Conservation (phyloP, 2,329 filamentous ascomycete species). For the Apiospora aurea region DNA sequence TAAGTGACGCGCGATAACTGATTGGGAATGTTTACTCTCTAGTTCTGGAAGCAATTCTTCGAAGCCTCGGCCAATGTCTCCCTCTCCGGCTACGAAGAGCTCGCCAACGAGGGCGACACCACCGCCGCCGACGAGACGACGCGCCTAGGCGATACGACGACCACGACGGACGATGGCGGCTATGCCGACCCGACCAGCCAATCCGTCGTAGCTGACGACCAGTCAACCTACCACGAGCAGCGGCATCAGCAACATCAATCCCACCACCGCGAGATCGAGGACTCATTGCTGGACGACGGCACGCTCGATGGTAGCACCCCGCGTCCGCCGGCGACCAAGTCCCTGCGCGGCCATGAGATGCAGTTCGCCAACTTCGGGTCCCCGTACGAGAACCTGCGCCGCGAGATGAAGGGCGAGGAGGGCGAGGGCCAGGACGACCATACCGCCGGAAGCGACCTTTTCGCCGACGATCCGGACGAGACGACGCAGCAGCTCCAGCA, state of each 20-base stretch:
- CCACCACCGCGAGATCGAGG: slow-evolving; percentile 52
- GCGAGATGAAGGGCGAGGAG: slow-evolving; percentile 62
- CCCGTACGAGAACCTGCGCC: slow-evolving; percentile 77
- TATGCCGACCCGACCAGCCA: not conserved
- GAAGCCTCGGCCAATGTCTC: slow-evolving; percentile 98
- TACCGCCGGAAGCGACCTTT: slow-evolving; percentile 45
- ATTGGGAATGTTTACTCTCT: slow-evolving; percentile 24
- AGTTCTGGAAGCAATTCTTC: slow-evolving; percentile 99
- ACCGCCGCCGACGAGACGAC: slow-evolving; percentile 58
- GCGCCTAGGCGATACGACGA: slow-evolving; percentile 62
- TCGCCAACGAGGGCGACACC: slow-evolving; percentile 68
- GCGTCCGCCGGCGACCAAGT: slow-evolving; percentile 60
- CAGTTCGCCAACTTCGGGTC: slow-evolving; percentile 72
- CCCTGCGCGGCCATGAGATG: slow-evolving; percentile 49
- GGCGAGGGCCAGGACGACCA: slow-evolving; percentile 39
- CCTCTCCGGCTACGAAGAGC: slow-evolving; percentile 91
- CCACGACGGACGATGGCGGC: slow-evolving; percentile 30
- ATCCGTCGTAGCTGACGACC: slow-evolving; percentile 33
- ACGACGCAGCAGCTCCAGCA: slow-evolving; percentile 57
- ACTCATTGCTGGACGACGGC: slow-evolving; percentile 71
- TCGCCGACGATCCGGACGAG: slow-evolving; percentile 45
- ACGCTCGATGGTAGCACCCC: slow-evolving; percentile 75
- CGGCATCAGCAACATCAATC: slow-evolving; percentile 36
- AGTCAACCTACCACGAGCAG: slow-evolving; percentile 47
- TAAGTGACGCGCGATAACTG: not conserved